These are phyloP conservation scores for Cicer cuneatum DNA, from an alignment of 306 rosid genomes.

Conservation along the genomic window DNA sequence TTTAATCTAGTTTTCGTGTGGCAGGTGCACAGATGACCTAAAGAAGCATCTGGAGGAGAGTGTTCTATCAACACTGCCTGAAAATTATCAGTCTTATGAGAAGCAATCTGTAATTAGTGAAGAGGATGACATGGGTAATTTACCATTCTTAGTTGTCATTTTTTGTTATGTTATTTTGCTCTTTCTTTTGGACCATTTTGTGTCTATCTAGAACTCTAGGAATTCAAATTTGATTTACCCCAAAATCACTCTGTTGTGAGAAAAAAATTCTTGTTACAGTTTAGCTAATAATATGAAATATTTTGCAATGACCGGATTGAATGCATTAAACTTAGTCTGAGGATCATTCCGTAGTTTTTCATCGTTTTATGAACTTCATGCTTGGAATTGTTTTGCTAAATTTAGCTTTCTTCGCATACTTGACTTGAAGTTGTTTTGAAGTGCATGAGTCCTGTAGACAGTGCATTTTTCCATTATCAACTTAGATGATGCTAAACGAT, in stretches of 20 bases:
- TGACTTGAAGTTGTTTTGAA: neutral
- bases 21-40: slow-evolving; percentile 77
- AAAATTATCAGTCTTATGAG: slow-evolving; percentile 67
- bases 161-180: slow-evolving; percentile 21
- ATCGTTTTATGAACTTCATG: slow-evolving; percentile 3
- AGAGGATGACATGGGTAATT: slow-evolving; percentile 92
- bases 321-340: slow-evolving; percentile 20
- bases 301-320: slow-evolving; percentile 10
- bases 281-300: slow-evolving; percentile 24
- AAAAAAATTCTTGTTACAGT: slow-evolving; percentile 11
- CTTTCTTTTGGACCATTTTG: slow-evolving; percentile 19
- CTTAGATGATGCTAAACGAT: neutral
- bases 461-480: slow-evolving; percentile 2
- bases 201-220: neutral
- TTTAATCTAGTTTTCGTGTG: slow-evolving; percentile 47
- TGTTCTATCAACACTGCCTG: slow-evolving; percentile 77
- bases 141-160: slow-evolving; percentile 32
- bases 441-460: slow-evolving; percentile 1
- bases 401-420: neutral
- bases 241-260: slow-evolving; percentile 12
- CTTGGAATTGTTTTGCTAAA: neutral
- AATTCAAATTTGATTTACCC: slow-evolving; percentile 16
- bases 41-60: slow-evolving; percentile 73
- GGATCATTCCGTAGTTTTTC: neutral
- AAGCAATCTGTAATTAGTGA: slow-evolving; percentile 80